Evolutionary conservation across 192 early-diverging fungal species (phyloP).

Genomic region (Rhizophagus sp.): DNA sequence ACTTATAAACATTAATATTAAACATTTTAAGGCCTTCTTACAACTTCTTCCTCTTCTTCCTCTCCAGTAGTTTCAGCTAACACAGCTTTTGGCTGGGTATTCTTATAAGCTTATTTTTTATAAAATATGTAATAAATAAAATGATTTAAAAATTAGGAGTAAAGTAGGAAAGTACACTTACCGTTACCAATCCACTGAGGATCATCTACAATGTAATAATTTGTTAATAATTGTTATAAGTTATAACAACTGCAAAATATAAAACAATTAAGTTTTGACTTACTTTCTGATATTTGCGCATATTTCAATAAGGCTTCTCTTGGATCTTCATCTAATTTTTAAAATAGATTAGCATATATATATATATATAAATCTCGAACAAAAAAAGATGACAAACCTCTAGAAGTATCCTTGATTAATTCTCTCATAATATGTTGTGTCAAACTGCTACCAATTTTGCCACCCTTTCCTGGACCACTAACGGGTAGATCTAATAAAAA

Average conservation of each 20-base stretch:
- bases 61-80: slow-evolving; percentile 65
- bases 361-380: slow-evolving; percentile 28
- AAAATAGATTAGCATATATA: background rate
- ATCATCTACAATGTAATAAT: slow-evolving; percentile 45
- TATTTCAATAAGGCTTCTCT: slow-evolving; percentile 88
- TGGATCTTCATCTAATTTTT: slow-evolving; percentile 82
- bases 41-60: slow-evolving; percentile 53
- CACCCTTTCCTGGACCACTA: slow-evolving; percentile 80
- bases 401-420: slow-evolving; percentile 66
- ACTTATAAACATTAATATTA: background rate
- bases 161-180: slow-evolving; percentile 16
- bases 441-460: slow-evolving; percentile 79
- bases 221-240: background rate
- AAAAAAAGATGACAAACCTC: slow-evolving; percentile 36
- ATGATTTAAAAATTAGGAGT: background rate
- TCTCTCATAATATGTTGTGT: slow-evolving; percentile 87
- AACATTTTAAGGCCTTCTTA: background rate
- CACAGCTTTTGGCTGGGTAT: slow-evolving; percentile 72
- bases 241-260: background rate
- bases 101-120: slow-evolving; percentile 68
- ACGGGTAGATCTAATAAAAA: slow-evolving; percentile 60
- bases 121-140: background rate
- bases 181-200: slow-evolving; percentile 77
- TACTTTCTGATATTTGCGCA: slow-evolving; percentile 69
- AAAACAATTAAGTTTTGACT: background rate